Conservation (phyloP, 768 basidiomycete species). For the Rhizopogon salebrosus region DNA sequence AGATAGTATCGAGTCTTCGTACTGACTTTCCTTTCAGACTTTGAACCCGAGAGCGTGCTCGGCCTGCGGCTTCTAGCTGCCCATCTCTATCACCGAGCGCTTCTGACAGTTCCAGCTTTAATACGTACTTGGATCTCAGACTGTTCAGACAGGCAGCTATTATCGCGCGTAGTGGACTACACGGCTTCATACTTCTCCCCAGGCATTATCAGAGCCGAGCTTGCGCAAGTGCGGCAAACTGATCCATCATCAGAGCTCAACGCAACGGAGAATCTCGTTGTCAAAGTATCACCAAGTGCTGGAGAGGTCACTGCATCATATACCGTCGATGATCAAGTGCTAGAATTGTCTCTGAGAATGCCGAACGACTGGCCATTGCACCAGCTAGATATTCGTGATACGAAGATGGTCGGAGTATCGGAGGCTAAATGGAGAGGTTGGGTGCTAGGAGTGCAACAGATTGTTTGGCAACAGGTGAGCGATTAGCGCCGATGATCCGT, state of each 20-base stretch:
- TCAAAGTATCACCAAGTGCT: slow-evolving; percentile 69
- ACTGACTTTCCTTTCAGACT: slow-evolving; percentile 39
- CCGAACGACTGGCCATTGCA: slow-evolving; percentile 90
- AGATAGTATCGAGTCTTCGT: neutral
- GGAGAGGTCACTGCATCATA: slow-evolving; percentile 85
- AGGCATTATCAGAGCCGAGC: slow-evolving; percentile 76
- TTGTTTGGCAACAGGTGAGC: slow-evolving; percentile 80
- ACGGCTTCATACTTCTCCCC: slow-evolving; percentile 87
- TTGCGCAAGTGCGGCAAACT: slow-evolving; percentile 64
- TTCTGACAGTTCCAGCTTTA: slow-evolving; percentile 79
- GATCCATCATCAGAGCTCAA: slow-evolving; percentile 45
- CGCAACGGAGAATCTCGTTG: slow-evolving; percentile 68
- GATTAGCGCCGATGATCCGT: neutral
- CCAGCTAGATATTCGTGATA: slow-evolving; percentile 81
- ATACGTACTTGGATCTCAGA: slow-evolving; percentile 83
- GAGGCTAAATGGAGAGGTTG: slow-evolving; percentile 91
- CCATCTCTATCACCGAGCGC: slow-evolving; percentile 84
- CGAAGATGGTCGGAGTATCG: slow-evolving; percentile 79
- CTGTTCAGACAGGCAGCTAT: slow-evolving; percentile 86
- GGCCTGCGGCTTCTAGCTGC: slow-evolving; percentile 69
- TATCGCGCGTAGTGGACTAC: slow-evolving; percentile 67
- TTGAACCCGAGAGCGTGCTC: slow-evolving; percentile 45
- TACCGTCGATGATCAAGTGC: slow-evolving; percentile 85
- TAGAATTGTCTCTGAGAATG: slow-evolving; percentile 84
- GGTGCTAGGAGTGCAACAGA: slow-evolving; percentile 89